These are phyloP conservation scores for Pythium biforme DNA, from an alignment of 352 stramenopile species.

Conservation along the genomic window DNA sequence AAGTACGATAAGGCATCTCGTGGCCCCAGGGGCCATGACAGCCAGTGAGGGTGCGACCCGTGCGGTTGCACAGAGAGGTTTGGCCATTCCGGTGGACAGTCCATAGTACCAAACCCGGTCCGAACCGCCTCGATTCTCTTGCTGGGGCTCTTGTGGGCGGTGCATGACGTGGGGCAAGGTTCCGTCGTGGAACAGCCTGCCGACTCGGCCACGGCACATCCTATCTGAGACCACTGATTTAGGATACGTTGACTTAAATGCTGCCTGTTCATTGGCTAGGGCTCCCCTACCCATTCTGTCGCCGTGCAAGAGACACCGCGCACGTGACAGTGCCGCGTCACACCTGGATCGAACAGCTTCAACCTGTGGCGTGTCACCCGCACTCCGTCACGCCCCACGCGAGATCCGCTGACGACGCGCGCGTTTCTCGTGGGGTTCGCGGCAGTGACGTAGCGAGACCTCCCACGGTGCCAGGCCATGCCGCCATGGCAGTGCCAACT, in stretches of 20 bases:
- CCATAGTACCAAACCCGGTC: too few relatives aligned
- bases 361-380: conserved; percentile 4
- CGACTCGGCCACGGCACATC: background rate
- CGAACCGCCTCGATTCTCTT: too few relatives aligned
- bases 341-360: conserved; percentile 23
- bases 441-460: conserved; percentile 18
- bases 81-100: too few relatives aligned
- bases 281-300: background rate
- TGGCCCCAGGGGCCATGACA: too few relatives aligned
- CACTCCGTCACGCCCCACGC: conserved; percentile 13
- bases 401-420: conserved; percentile 15
- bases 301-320: conserved; percentile 5
- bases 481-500: too few relatives aligned
- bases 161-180: conserved; percentile 1
- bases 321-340: conserved; percentile 21
- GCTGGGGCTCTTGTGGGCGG: too few relatives aligned
- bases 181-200: background rate
- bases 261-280: conserved; percentile 8
- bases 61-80: too few relatives aligned
- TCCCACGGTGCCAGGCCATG: background rate
- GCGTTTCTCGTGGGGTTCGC: conserved; percentile 28
- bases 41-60: too few relatives aligned
- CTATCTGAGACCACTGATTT: conserved; percentile 4
- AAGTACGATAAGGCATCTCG: too few relatives aligned
- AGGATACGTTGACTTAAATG: background rate